Percentiles rank a stretch among this genome's conserved stretches.
Evolutionary conservation across 1,284 basidiomycete species (phyloP).

Genomic region (Ceratobasidium sp.): DNA sequence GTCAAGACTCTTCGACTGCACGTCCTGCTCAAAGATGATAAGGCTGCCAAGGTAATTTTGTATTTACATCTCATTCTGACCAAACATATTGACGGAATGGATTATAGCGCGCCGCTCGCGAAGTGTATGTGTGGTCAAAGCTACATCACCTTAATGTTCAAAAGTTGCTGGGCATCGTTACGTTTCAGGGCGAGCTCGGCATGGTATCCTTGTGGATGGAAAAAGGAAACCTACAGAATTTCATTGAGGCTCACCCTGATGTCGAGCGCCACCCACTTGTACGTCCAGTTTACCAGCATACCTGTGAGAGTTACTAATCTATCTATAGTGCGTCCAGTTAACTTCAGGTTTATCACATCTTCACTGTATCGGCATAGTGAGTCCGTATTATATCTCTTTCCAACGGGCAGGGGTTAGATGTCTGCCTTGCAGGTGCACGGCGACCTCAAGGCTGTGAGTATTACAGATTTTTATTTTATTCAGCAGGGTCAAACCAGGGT

Average conservation of each 20-base stretch:
- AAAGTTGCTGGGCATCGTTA: not conserved
- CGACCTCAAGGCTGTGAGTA: not conserved
- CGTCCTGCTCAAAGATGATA: too few relatives aligned
- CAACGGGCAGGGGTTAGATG: too few relatives aligned
- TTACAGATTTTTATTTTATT: not conserved
- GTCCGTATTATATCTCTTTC: not conserved
- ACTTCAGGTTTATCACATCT: not conserved
- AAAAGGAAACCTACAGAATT: not conserved
- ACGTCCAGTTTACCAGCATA: not conserved
- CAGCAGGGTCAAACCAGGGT: too few relatives aligned
- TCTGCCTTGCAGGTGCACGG: not conserved
- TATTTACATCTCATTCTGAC: too few relatives aligned
- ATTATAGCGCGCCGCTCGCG: not conserved
- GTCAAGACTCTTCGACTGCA: too few relatives aligned
- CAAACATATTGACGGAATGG: too few relatives aligned
- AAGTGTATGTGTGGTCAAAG: conserved; percentile 9
- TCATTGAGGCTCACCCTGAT: not conserved
- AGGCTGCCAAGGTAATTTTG: too few relatives aligned
- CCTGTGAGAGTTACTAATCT: not conserved
- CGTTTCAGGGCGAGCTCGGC: not conserved
- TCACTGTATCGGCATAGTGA: not conserved
- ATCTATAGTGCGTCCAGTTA: not conserved
- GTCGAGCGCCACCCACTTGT: not conserved
- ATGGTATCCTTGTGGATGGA: conserved; percentile 11
- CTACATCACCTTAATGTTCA: not conserved